Conservation (phyloP, 2,329 filamentous ascomycete species). For the Fusarium pilosicola region DNA sequence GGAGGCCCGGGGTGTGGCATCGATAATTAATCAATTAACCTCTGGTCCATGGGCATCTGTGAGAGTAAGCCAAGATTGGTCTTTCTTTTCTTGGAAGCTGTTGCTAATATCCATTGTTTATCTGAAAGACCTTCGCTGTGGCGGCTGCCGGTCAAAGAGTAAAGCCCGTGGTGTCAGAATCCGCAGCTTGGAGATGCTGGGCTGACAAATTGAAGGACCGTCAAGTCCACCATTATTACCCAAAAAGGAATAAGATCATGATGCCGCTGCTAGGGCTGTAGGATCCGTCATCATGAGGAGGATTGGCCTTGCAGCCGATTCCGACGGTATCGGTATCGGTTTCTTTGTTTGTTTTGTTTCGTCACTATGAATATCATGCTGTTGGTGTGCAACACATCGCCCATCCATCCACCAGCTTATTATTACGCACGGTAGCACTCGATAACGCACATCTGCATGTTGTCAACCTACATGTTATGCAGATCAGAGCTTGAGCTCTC, state of each 20-base stretch:
- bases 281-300: slow-evolving; percentile 22
- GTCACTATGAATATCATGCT: not conserved
- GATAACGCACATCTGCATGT: not conserved
- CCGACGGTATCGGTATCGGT: not conserved
- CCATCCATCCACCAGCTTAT: not conserved
- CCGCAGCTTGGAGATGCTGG: not conserved
- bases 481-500: slow-evolving; percentile 14
- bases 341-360: not conserved
- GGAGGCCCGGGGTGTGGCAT: slow-evolving; percentile 27
- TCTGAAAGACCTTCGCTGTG: not conserved
- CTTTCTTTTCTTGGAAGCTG: not conserved
- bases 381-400: not conserved
- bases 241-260: slow-evolving; percentile 17
- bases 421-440: not conserved
- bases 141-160: not conserved
- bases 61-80: not conserved
- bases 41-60: not conserved
- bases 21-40: slow-evolving; percentile 14
- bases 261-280: slow-evolving; percentile 17
- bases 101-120: not conserved
- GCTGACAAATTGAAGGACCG: slow-evolving; percentile 34
- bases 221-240: slow-evolving; percentile 18
- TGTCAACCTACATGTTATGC: slow-evolving; percentile 5
- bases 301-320: not conserved
- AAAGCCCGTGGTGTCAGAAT: not conserved